Percentiles rank a stretch among this genome's conserved stretches.
Conservation (phyloP, 345 rosid genomes). For the Camelina hispida region DNA sequence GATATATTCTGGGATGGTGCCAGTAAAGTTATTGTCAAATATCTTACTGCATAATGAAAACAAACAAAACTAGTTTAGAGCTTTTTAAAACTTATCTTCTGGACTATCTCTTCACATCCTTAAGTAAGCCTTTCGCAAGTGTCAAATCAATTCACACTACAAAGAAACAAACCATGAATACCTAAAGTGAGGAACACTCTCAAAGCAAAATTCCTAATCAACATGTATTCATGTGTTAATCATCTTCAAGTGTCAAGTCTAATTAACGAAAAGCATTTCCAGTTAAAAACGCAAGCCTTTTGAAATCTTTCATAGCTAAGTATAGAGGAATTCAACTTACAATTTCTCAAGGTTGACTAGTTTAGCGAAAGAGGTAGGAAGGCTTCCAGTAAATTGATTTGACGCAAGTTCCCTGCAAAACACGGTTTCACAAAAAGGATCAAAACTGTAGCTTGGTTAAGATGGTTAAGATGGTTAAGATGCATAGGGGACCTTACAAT, state of each 20-base stretch:
- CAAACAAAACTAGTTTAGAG: not conserved
- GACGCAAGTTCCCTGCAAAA: slow-evolving; percentile 49
- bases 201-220: too few relatives aligned
- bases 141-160: not conserved
- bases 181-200: too few relatives aligned
- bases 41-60: slow-evolving; percentile 56
- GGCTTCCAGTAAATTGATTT: slow-evolving; percentile 47
- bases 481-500: slow-evolving; percentile 46
- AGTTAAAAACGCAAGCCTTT: not conserved
- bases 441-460: too few relatives aligned
- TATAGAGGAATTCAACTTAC: slow-evolving; percentile 24
- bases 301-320: not conserved
- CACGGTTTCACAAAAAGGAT: not conserved
- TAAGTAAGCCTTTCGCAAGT: not conserved
- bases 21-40: slow-evolving; percentile 70
- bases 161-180: not conserved
- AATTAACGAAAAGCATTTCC: not conserved
- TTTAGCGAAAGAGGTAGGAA: slow-evolving; percentile 46
- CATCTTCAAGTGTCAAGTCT: not conserved
- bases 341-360: slow-evolving; percentile 40
- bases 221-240: too few relatives aligned
- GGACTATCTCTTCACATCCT: not conserved
- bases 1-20: slow-evolving; percentile 63
- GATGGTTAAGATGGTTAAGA: not conserved
- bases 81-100: not conserved